Evolutionary conservation across 805 yeast species (phyloP).

Genomic region (Metschnikowia borealis): DNA sequence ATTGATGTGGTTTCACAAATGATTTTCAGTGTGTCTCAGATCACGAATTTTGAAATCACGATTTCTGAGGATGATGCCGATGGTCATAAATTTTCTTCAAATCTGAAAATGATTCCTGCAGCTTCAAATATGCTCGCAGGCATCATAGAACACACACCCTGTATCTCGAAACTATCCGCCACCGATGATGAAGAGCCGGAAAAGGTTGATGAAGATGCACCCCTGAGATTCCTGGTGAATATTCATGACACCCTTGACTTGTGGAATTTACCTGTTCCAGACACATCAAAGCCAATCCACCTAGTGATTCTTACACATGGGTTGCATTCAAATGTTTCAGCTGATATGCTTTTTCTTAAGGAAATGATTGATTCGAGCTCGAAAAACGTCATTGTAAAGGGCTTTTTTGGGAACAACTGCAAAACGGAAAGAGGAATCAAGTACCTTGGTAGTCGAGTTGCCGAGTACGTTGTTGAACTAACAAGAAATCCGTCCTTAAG

Average conservation of each 20-base stretch:
- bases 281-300: conserved; percentile 59
- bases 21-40: conserved; percentile 64
- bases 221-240: conserved; percentile 41
- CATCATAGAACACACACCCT: conserved; percentile 15
- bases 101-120: neutral
- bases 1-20: conserved; percentile 80
- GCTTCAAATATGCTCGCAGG: conserved; percentile 1
- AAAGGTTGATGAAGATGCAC: neutral
- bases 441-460: conserved; percentile 78
- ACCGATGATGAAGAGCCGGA: neutral
- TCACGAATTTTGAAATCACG: conserved; percentile 60
- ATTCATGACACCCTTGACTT: conserved; percentile 60
- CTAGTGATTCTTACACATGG: conserved; percentile 89
- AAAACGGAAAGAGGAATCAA: conserved; percentile 87
- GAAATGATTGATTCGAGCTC: conserved; percentile 65
- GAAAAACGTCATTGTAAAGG: conserved; percentile 75
- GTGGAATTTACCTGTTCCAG: conserved; percentile 66
- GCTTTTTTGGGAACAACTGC: conserved; percentile 78
- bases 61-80: conserved; percentile 24
- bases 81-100: conserved; percentile 15
- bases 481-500: conserved; percentile 38
- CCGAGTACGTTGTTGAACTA: conserved; percentile 62
- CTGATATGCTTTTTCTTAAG: conserved; percentile 85
- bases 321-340: conserved; percentile 80
- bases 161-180: conserved; percentile 23